These are phyloP conservation scores for Vicia villosa DNA, from an alignment of 306 rosid genomes.

Conservation along the genomic window DNA sequence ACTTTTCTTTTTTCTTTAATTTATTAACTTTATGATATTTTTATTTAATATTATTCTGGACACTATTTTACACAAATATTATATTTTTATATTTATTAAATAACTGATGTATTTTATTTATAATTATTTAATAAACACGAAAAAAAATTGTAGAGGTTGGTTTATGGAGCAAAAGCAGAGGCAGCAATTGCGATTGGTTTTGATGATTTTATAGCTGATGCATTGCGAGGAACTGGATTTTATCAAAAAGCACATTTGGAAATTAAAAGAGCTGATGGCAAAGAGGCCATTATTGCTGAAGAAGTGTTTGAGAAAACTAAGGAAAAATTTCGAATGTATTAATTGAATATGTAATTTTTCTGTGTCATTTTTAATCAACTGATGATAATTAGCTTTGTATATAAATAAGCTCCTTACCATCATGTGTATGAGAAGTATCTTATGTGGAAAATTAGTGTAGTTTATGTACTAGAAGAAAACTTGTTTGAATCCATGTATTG, in stretches of 20 bases:
- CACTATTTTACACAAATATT: too few relatives aligned
- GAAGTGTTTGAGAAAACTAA: constrained; percentile 92
- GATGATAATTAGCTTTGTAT: constrained; percentile 10
- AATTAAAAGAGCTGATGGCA: constrained; percentile 92
- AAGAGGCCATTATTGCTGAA: constrained; percentile 80
- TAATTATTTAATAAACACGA: too few relatives aligned
- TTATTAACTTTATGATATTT: background rate
- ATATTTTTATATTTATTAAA: too few relatives aligned
- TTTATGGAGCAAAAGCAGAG: constrained; percentile 96
- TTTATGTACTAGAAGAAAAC: background rate
- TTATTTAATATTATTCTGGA: background rate
- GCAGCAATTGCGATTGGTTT: constrained; percentile 97
- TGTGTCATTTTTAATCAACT: background rate
- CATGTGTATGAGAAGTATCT: background rate
- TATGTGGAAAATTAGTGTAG: background rate
- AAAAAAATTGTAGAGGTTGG: constrained; percentile 96
- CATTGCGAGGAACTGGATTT: constrained; percentile 79
- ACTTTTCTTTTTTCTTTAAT: background rate
- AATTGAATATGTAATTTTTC: constrained; percentile 36
- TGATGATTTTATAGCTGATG: constrained; percentile 94
- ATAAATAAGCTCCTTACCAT: constrained; percentile 7
- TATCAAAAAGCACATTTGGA: constrained; percentile 89
- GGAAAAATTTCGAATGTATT: constrained; percentile 77
- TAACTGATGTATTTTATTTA: too few relatives aligned
- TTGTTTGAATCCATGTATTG: background rate